Conservation (phyloP, 2,329 filamentous ascomycete genomes). For the Tolypocladium ophioglossoides region DNA sequence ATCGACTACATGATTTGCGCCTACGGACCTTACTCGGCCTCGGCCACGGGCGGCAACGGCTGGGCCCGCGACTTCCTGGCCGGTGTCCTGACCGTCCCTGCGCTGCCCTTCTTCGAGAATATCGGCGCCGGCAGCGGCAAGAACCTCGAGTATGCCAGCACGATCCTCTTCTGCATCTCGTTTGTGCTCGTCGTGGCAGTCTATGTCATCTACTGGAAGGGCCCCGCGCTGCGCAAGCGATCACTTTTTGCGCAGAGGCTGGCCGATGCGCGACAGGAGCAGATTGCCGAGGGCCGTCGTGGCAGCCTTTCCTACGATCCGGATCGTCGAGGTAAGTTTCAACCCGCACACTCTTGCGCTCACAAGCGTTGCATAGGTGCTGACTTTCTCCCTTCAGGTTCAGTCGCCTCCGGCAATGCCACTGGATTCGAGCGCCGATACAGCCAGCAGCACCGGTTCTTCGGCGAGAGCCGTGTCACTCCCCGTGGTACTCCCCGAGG, state of each 20-base stretch:
- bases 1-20: slow-evolving; percentile 71
- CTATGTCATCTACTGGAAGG: slow-evolving; percentile 57
- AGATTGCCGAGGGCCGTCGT: slow-evolving; percentile 16
- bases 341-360: background rate
- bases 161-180: slow-evolving; percentile 53
- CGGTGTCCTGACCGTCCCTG: slow-evolving; percentile 58
- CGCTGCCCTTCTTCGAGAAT: slow-evolving; percentile 52
- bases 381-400: slow-evolving; percentile 7
- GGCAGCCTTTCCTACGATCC: slow-evolving; percentile 15
- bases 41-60: slow-evolving; percentile 66
- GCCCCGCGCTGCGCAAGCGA: slow-evolving; percentile 45
- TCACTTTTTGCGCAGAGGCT: slow-evolving; percentile 58
- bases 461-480: slow-evolving; percentile 29
- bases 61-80: slow-evolving; percentile 65
- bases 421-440: slow-evolving; percentile 16
- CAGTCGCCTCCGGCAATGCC: slow-evolving; percentile 9
- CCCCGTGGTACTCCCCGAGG: slow-evolving; percentile 25
- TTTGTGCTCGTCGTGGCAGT: slow-evolving; percentile 51
- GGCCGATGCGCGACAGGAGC: slow-evolving; percentile 28
- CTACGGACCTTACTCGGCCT: slow-evolving; percentile 63
- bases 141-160: slow-evolving; percentile 49
- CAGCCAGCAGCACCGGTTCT: slow-evolving; percentile 30
- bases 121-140: slow-evolving; percentile 35
- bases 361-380: background rate
- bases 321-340: slow-evolving; percentile 17